Evolutionary conservation across 768 basidiomycete species (phyloP).

Genomic region (Xanthoconium purpureum): DNA sequence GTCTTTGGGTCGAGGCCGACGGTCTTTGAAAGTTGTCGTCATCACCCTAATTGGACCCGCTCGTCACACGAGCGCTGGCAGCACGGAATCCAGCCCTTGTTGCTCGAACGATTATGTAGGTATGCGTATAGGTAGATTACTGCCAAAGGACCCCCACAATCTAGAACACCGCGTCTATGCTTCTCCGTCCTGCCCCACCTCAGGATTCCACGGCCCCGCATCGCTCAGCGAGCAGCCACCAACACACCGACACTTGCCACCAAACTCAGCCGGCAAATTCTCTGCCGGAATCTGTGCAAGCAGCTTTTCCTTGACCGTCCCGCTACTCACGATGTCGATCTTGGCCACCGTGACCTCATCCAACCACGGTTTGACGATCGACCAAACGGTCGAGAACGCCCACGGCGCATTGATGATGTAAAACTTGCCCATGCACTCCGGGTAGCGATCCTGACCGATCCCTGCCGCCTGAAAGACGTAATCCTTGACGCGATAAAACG

Average conservation of each 20-base stretch:
- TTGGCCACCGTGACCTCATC: conserved; percentile 94
- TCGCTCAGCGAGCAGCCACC: conserved; percentile 87
- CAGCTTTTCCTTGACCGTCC: conserved; percentile 67
- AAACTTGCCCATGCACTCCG: conserved; percentile 96
- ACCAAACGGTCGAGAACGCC: conserved; percentile 88
- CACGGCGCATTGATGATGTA: conserved; percentile 98
- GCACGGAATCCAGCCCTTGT: conserved; percentile 6
- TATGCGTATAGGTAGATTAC: conserved; percentile 32
- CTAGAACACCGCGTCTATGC: conserved; percentile 13
- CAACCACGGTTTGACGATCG: conserved; percentile 86
- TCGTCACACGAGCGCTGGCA: not conserved
- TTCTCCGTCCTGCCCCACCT: conserved; percentile 10
- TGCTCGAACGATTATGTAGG: conserved; percentile 26
- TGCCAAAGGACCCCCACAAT: conserved; percentile 1
- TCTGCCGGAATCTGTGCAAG: conserved; percentile 79
- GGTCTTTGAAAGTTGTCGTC: no score
- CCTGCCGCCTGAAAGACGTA: conserved; percentile 73
- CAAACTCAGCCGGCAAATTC: conserved; percentile 83
- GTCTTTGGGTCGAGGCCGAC: conserved; percentile 25
- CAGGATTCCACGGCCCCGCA: conserved; percentile 84
- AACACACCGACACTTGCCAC: conserved; percentile 73
- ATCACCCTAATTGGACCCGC: no score
- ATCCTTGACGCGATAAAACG: conserved; percentile 90
- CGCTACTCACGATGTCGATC: conserved; percentile 81
- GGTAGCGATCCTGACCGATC: conserved; percentile 90